Percentiles rank a stretch among this genome's conserved stretches.
These are phyloP conservation scores for Tolypocladium inflatum DNA, from an alignment of 2,329 filamentous ascomycete species.

Conservation along the genomic window DNA sequence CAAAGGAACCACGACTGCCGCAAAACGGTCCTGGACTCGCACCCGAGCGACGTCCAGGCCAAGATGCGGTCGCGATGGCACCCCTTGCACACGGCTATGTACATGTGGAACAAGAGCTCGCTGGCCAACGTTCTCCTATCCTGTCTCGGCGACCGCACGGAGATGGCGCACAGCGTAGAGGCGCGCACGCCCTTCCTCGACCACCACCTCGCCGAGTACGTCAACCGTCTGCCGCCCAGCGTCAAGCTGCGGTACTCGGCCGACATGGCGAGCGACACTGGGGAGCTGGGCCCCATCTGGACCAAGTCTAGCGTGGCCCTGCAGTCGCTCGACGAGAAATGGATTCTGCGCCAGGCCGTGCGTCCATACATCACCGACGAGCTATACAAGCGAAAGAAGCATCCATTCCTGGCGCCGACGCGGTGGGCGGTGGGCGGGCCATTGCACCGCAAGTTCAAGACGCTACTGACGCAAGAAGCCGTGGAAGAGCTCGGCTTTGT, in stretches of 20 bases:
- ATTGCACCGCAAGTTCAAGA: slow-evolving; percentile 23
- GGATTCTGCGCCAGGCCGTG: slow-evolving; percentile 38
- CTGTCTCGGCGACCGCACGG: slow-evolving; percentile 20
- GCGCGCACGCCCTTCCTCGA: slow-evolving; percentile 23
- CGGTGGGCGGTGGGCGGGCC: slow-evolving; percentile 30
- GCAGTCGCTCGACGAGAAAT: slow-evolving; percentile 32
- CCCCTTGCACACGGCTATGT: too few species aligned
- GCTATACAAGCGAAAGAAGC: slow-evolving; percentile 37
- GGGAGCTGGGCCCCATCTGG: too few species aligned
- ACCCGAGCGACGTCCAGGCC: too few species aligned
- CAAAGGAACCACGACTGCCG: too few species aligned
- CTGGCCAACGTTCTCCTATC: slow-evolving; percentile 15
- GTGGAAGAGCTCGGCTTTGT: slow-evolving; percentile 30
- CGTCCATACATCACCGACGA: slow-evolving; percentile 41
- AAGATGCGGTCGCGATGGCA: too few species aligned
- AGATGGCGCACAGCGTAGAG: slow-evolving; percentile 26
- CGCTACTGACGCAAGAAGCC: slow-evolving; percentile 23
- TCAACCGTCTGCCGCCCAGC: too few species aligned
- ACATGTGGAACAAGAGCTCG: too few species aligned
- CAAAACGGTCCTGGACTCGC: too few species aligned
- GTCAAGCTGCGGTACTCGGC: too few species aligned
- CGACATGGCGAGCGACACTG: too few species aligned
- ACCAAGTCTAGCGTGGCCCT: slow-evolving; percentile 5
- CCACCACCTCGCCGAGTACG: too few species aligned
- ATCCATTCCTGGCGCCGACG: slow-evolving; percentile 35